Percentiles rank a stretch among this genome's conserved stretches.
phyloP scores from a whole-genome alignment of 2,329 filamentous ascomycete species.

The Xylariaceae sp. region DNA sequence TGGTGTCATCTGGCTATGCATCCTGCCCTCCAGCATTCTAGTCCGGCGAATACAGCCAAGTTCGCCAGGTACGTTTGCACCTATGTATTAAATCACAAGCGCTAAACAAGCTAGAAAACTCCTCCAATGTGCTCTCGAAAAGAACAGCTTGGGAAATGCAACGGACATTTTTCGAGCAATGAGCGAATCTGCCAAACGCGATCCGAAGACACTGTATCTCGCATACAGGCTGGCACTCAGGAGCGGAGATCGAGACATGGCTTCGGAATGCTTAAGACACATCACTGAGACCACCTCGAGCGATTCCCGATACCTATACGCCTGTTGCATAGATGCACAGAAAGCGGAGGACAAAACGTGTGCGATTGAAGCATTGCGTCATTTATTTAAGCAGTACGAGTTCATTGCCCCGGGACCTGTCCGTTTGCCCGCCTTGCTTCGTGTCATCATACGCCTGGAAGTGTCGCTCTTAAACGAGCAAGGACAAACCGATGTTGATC shows the following conservation, averaged over 20 bases:
- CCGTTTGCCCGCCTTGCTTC: slow-evolving; percentile 65
- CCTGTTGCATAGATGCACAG: slow-evolving; percentile 79
- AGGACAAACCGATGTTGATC: slow-evolving; percentile 19
- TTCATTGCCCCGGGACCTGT: slow-evolving; percentile 50
- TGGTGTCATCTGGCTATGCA: slow-evolving; percentile 77
- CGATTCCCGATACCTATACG: slow-evolving; percentile 70
- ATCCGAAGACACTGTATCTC: slow-evolving; percentile 70
- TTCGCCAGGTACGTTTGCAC: slow-evolving; percentile 59
- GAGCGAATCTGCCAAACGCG: slow-evolving; percentile 57
- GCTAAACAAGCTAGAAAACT: slow-evolving; percentile 61
- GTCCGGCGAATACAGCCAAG: slow-evolving; percentile 68
- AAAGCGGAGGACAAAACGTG: slow-evolving; percentile 63
- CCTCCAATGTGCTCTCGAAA: slow-evolving; percentile 68
- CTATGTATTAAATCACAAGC: not conserved
- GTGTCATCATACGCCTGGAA: slow-evolving; percentile 60
- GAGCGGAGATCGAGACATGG: slow-evolving; percentile 58
- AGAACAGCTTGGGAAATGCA: slow-evolving; percentile 57
- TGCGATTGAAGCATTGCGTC: slow-evolving; percentile 60
- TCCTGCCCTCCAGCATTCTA: slow-evolving; percentile 65
- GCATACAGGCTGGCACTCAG: slow-evolving; percentile 74
- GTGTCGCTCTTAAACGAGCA: slow-evolving; percentile 45
- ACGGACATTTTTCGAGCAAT: slow-evolving; percentile 61
- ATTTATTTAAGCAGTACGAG: slow-evolving; percentile 60
- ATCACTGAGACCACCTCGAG: slow-evolving; percentile 57
- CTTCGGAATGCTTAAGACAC: slow-evolving; percentile 64